phyloP scores from a whole-genome alignment of 1,284 basidiomycete species.

The Neonothopanus nambi region DNA sequence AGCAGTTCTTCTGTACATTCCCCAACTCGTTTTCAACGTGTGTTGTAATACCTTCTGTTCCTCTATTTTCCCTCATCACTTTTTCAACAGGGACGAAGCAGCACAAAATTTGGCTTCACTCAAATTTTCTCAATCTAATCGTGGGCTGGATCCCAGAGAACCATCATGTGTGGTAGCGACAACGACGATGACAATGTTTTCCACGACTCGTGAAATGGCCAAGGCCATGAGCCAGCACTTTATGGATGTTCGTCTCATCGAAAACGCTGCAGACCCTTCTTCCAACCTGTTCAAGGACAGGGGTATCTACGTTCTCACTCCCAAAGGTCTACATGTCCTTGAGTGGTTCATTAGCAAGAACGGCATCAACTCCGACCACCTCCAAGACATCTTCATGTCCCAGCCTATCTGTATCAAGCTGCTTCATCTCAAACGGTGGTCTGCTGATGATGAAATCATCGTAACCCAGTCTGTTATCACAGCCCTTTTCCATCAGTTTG shows the following conservation, averaged over 20 bases:
- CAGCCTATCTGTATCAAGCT: conserved; percentile 99
- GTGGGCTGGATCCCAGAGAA: conserved; percentile 96
- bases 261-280: conserved; percentile 90
- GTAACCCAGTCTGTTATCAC: conserved; percentile 93
- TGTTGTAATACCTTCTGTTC: conserved; percentile 32
- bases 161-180: conserved; percentile 97
- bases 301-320: conserved; percentile 93
- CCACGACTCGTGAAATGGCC: conserved; percentile 99
- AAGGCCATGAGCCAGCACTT: conserved; percentile 99
- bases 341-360: conserved; percentile 99
- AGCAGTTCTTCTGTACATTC: conserved; percentile 95
- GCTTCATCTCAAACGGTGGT: conserved; percentile 91
- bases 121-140: conserved; percentile 99
- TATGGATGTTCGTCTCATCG: conserved; percentile 97
- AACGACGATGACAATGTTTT: conserved; percentile 98
- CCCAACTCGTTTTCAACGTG: conserved; percentile 96
- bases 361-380: conserved; percentile 93
- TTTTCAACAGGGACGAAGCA: conserved; percentile 82
- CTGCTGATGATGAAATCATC: conserved; percentile 95
- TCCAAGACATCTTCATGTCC: conserved; percentile 85
- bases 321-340: conserved; percentile 97
- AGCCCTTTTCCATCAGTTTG: conserved; percentile 93
- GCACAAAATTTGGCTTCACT: conserved; percentile 92
- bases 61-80: conserved; percentile 18
- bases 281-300: conserved; percentile 95